Evolutionary conservation across 495 filamentous ascomycete genomes (phyloP).

Genomic region (Penicillium cataractarum): DNA sequence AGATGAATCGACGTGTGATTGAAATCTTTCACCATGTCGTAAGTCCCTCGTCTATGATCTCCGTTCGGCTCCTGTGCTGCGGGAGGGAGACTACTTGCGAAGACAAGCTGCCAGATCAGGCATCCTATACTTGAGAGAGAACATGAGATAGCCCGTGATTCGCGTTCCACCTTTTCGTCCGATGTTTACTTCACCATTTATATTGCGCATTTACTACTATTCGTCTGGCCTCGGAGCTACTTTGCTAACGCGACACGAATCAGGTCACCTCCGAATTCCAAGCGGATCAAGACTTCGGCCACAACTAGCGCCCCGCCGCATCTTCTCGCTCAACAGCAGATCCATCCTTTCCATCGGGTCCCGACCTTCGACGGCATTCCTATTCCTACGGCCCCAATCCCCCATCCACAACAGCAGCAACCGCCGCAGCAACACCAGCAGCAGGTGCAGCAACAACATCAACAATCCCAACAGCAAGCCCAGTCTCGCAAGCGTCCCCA

Average conservation of each 20-base stretch:
- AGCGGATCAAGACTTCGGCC: constrained; percentile 49
- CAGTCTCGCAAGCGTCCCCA: constrained; percentile 50
- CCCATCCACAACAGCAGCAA: constrained; percentile 38
- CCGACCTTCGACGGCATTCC: constrained; percentile 46
- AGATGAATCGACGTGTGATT: constrained; percentile 50
- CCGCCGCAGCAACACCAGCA: constrained; percentile 33
- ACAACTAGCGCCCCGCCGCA: constrained; percentile 42
- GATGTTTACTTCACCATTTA: constrained; percentile 3
- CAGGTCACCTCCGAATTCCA: constrained; percentile 50
- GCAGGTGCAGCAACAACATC: constrained; percentile 28
- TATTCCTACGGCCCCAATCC: constrained; percentile 42
- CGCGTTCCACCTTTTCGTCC: constrained; percentile 16
- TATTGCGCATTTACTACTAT: background rate
- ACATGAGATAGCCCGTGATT: constrained; percentile 3
- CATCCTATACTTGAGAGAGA: background rate
- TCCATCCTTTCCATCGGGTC: constrained; percentile 45
- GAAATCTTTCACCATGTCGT: constrained; percentile 55
- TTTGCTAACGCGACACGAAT: background rate
- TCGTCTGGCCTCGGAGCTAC: background rate
- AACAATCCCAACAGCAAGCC: constrained; percentile 25
- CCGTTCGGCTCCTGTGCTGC: constrained; percentile 23
- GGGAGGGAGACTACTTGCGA: constrained; percentile 30
- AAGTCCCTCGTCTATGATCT: constrained; percentile 48
- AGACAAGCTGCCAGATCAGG: constrained; percentile 6
- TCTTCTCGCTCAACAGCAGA: constrained; percentile 48